These are phyloP conservation scores for Euphorbia peplus DNA, from an alignment of 345 rosid genomes.

Conservation along the genomic window DNA sequence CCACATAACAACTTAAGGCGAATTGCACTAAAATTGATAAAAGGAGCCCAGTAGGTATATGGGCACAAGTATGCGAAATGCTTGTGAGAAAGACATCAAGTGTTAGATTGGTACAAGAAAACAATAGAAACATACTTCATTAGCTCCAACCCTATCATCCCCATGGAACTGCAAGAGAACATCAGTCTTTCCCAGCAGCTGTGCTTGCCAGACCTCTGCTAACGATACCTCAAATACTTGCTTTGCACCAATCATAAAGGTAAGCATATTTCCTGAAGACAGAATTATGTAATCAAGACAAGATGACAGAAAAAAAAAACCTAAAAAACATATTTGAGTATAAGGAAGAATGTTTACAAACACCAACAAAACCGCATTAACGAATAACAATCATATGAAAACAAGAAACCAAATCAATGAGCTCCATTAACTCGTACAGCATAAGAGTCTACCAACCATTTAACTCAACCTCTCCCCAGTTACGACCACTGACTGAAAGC, in stretches of 20 bases:
- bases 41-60: no score
- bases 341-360: neutral
- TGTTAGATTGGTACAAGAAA: neutral
- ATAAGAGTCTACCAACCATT: conserved; percentile 49
- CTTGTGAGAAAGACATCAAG: neutral
- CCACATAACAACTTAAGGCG: neutral
- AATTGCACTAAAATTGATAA: neutral
- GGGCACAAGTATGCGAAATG: neutral
- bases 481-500: conserved; percentile 87
- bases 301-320: neutral
- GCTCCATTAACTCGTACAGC: neutral
- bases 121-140: conserved; percentile 54
- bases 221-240: conserved; percentile 95
- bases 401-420: neutral
- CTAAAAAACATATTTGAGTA: neutral
- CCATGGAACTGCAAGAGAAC: conserved; percentile 94
- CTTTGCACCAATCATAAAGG: conserved; percentile 71
- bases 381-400: neutral
- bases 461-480: conserved; percentile 96
- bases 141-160: conserved; percentile 96
- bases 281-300: neutral
- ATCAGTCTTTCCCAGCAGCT: conserved; percentile 89
- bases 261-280: conserved; percentile 73
- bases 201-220: conserved; percentile 91
- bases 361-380: neutral